These are phyloP conservation scores for Papiliotrema flavescens DNA, from an alignment of 1,284 basidiomycete species.

Conservation along the genomic window DNA sequence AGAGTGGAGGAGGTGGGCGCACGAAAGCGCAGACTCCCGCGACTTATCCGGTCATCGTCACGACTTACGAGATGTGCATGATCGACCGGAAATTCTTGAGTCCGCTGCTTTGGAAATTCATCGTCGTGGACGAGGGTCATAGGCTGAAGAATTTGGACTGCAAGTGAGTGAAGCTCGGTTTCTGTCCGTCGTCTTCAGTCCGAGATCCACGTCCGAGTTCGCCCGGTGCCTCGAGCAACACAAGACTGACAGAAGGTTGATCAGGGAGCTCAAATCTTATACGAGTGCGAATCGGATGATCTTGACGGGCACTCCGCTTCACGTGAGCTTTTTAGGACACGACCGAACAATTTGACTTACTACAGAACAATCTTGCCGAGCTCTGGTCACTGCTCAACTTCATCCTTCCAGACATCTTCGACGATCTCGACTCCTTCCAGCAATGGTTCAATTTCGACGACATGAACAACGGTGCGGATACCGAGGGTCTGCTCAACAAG, in stretches of 20 bases:
- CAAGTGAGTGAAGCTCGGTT: constrained; percentile 49
- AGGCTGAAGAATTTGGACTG: constrained; percentile 89
- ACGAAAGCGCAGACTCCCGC: constrained; percentile 28
- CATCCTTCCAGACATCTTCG: constrained; percentile 86
- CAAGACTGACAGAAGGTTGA: constrained; percentile 53
- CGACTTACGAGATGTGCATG: constrained; percentile 92
- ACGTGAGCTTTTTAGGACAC: constrained; percentile 56
- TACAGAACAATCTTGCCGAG: constrained; percentile 86
- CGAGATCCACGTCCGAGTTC: too few species aligned
- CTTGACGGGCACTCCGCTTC: constrained; percentile 87
- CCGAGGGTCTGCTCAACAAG: constrained; percentile 55
- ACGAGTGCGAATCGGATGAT: constrained; percentile 82
- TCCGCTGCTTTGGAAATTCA: constrained; percentile 80
- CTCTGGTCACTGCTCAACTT: constrained; percentile 95
- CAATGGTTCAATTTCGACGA: constrained; percentile 64
- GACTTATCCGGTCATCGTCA: constrained; percentile 58
- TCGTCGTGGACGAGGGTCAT: constrained; percentile 95
- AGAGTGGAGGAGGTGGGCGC: constrained; percentile 17
- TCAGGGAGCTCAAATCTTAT: constrained; percentile 87
- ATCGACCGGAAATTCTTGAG: constrained; percentile 67
- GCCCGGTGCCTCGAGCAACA: too few species aligned
- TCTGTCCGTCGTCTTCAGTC: too few species aligned
- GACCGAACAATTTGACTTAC: neutral
- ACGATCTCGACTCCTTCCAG: constrained; percentile 84
- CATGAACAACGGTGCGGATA: constrained; percentile 23